Base-by-base conservation (phyloP, 768 basidiomycete species). In the Panaeolus papilionaceus region DNA sequence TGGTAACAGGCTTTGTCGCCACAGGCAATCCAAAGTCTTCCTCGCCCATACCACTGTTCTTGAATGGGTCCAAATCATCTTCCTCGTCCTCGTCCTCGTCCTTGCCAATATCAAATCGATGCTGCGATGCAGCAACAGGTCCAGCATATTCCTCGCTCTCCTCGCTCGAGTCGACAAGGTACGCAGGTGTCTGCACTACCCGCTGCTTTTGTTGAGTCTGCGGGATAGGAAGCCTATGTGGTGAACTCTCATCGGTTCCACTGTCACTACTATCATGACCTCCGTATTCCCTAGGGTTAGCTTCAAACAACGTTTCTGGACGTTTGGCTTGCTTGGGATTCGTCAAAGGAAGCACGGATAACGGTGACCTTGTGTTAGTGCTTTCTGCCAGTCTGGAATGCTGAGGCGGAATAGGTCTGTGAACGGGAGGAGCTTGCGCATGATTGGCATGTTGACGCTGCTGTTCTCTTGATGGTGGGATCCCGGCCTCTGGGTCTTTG, bases 11-110 rank as follows among this genome's bases (percentile, higher is more conserved):
- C 20, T 44, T 67, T 26, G 65, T 63, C 51, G 14, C 67, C 44
- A 58, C 67, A 61, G 51, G 62, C 62, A 67, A 33, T 61, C 64
- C 40, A 64, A 61, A 37, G 67, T 70, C 70, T 68, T 78, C 75
- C 18, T 79, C 78, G 20, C 76, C 76, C 61, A 76, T 40, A 51
- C 75, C 72, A 67, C 81, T 84, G 66, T 73, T 76, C 68, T 77
- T 75, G 69, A 85, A 85, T 0, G 84, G 83, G 64, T 85, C 80
- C 16, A 80, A 51, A 63, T 81, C 82, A 37, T 78, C 81, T 3
- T 75, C 77, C 12, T 74, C 73, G 8, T 70, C 65, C 28, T 66
- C 66, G 44, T 65, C n/a, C 45, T 63, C 68, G 12, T 66, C 66
- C 51, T 38, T 58, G 64, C 12, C 70, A 39, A 62, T 61, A 65